A percentile compares a stretch with the other conserved stretches of the same genome.
Evolutionary conservation across 495 filamentous ascomycete genomes (phyloP).

Genomic region (Penicillium antarcticum): DNA sequence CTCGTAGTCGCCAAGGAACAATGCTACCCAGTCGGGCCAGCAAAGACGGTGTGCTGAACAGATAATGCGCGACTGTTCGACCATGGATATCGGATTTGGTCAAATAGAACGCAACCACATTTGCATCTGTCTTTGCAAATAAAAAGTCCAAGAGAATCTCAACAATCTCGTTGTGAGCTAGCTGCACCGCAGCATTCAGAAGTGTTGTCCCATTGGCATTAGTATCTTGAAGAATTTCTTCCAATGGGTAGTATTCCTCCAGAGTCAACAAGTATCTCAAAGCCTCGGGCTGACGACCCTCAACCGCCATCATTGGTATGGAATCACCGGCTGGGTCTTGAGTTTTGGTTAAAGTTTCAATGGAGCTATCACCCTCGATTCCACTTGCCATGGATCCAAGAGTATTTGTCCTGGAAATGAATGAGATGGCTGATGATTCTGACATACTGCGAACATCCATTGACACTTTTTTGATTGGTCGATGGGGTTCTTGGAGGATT

Average conservation of each 20-base stretch:
- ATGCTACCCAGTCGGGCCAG: slow-evolving; percentile 70
- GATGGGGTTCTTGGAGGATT: slow-evolving; percentile 44
- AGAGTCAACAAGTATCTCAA: slow-evolving; percentile 77
- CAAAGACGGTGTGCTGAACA: slow-evolving; percentile 87
- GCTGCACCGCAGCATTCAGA: slow-evolving; percentile 89
- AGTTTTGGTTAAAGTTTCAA: slow-evolving; percentile 76
- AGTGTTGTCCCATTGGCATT: slow-evolving; percentile 89
- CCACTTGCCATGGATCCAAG: slow-evolving; percentile 67
- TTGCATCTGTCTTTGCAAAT: slow-evolving; percentile 48
- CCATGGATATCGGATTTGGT: slow-evolving; percentile 76
- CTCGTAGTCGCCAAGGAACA: slow-evolving; percentile 84
- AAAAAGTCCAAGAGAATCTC: slow-evolving; percentile 71
- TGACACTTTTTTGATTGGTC: slow-evolving; percentile 68
- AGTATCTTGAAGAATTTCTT: slow-evolving; percentile 71
- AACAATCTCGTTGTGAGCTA: slow-evolving; percentile 70
- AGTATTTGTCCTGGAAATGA: slow-evolving; percentile 70
- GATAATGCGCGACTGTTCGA: slow-evolving; percentile 86
- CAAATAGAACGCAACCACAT: slow-evolving; percentile 61
- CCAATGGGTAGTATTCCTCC: slow-evolving; percentile 65
- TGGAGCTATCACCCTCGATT: slow-evolving; percentile 81
- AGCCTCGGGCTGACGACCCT: slow-evolving; percentile 64
- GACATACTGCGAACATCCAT: slow-evolving; percentile 88
- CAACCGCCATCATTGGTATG: slow-evolving; percentile 94
- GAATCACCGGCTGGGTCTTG: slow-evolving; percentile 81
- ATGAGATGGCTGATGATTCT: slow-evolving; percentile 76